Conservation (phyloP, 257 asterid species). For the Nicotiana otophora region DNA sequence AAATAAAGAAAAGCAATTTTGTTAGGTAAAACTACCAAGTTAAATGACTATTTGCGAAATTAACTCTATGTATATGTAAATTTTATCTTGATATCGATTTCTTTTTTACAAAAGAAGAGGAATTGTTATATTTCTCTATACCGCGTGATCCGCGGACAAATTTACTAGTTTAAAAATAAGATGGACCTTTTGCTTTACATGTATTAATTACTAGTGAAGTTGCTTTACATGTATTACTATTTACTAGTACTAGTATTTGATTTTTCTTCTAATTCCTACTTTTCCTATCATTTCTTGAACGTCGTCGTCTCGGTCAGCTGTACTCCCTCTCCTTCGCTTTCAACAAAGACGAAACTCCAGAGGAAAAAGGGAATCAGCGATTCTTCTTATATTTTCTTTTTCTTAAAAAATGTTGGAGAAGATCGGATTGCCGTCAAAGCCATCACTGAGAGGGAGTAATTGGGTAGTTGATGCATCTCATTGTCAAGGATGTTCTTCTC, state of each 20-base stretch:
- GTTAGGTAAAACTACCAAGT: no score
- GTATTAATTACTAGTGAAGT: no score
- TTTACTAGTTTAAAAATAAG: no score
- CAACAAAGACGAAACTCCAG: not conserved
- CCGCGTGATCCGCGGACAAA: no score
- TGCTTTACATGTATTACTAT: no score
- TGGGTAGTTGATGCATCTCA: constrained; percentile 95
- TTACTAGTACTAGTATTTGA: not conserved
- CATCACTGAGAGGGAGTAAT: constrained; percentile 71
- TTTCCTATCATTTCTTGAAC: not conserved
- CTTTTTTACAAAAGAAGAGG: no score
- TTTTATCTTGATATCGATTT: no score
- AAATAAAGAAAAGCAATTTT: no score
- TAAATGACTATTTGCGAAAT: no score
- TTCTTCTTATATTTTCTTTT: no score
- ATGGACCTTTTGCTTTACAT: not conserved
- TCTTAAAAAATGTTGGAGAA: constrained; percentile 78
- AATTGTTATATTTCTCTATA: no score
- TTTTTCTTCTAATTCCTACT: not conserved
- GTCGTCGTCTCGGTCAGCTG: not conserved
- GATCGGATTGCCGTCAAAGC: constrained; percentile 87
- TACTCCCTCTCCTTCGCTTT: not conserved
- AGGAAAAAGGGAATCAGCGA: not conserved
- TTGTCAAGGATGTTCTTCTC: constrained; percentile 96
- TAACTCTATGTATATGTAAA: no score